Base-by-base conservation (phyloP, 202 grass and related monocot species). In the Setaria italica region DNA sequence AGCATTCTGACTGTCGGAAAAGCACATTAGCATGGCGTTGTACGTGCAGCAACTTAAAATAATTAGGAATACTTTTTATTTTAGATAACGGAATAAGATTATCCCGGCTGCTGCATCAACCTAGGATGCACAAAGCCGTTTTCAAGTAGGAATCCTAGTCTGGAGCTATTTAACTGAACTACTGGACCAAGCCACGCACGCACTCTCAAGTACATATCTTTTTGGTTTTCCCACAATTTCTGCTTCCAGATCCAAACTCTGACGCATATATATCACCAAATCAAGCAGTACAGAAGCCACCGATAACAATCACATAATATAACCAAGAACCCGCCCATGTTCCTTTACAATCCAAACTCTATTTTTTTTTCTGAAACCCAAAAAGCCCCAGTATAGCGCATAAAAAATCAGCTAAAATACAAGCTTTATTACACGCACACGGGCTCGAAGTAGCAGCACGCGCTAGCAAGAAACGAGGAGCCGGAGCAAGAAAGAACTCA, bases 231-330 rank as follows among this genome's bases (percentile, higher is more conserved):
- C 58, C 19, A 30, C 33, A 62, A 35, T 35, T 39, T 34, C 10
- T 45, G 45, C 29, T 55, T 16, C 63, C 64, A 88, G 89, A 84
- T 91, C 89, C 80, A 70, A 79, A 84, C 17, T 78, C 70, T 53
- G 33, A 2, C 77, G 35, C 7, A 19, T 13, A 50, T 32, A 13
- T 13, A 69, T 50, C 33, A 49, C 16, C 32, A 12, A 45, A 71
- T 29, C 10, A 68, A 82, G 58, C 41, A 83, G 49, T 41, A 70
- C 45, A 19, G 41, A 34, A 50, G 53, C 16, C 67, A 63, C 19
- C 15, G 10, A 85, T 57, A 39, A 63, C 48, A 25, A 13, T 20
- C 0, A 33, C 17, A 81, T 47, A 68, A 50, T 80, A 86, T 46
- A 58, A 58, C 19, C 47, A 60, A 41, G 35, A 58, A 29, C 29